phyloP scores from a whole-genome alignment of 148 eudicot genomes.

The Spergularia bocconei region DNA sequence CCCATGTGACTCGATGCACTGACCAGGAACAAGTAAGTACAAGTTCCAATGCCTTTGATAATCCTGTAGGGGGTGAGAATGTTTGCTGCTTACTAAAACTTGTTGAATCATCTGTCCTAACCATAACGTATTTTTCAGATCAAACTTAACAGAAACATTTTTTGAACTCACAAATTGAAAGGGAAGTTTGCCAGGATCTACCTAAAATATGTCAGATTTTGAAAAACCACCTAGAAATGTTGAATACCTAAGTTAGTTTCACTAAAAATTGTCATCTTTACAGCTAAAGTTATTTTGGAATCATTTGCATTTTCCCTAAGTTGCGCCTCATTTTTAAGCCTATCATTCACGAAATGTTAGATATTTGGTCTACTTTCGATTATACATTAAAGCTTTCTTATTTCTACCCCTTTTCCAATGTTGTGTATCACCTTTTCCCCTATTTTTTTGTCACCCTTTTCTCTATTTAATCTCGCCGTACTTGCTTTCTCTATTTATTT shows the following conservation, averaged over 20 bases:
- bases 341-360: no score
- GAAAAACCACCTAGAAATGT: no score
- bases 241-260: no score
- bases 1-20: constrained; percentile 86
- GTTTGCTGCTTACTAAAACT: constrained; percentile 1
- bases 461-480: no score
- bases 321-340: background rate
- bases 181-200: background rate
- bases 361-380: no score
- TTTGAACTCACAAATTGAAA: background rate
- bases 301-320: background rate
- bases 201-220: background rate
- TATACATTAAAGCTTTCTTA: no score
- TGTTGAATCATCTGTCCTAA: background rate
- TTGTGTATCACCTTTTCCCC: no score
- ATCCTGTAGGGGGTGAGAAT: background rate
- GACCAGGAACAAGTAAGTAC: constrained; percentile 70
- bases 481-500: no score
- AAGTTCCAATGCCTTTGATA: background rate
- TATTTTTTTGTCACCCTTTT: no score
- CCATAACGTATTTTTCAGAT: background rate
- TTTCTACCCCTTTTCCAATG: no score
- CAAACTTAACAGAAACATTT: background rate
- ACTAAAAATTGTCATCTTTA: no score
- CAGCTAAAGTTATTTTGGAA: no score